A percentile compares a stretch with the other conserved stretches of the same genome.
phyloP scores from a whole-genome alignment of 352 stramenopile species.

The Pythium vanterpoolii region DNA sequence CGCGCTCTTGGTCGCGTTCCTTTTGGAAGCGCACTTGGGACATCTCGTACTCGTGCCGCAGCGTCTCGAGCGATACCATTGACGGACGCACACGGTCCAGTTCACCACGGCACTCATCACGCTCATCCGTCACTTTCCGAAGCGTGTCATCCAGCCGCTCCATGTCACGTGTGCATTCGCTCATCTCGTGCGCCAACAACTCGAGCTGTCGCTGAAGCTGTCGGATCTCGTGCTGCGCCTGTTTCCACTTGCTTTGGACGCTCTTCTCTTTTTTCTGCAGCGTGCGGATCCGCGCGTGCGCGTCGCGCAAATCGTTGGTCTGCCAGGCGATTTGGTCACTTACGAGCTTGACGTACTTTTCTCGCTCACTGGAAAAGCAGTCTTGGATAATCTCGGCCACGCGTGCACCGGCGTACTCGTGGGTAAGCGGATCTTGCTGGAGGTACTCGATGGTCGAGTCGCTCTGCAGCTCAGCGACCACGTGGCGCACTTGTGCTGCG shows the following conservation, averaged over 20 bases:
- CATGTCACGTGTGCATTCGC: conserved; percentile 36
- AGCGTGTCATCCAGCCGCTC: conserved; percentile 24
- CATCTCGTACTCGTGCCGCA: conserved; percentile 39
- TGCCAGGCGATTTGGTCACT: conserved; percentile 72
- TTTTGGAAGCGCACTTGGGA: conserved; percentile 32
- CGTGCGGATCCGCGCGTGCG: conserved; percentile 40
- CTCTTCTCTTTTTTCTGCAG: conserved; percentile 37
- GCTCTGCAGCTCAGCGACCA: conserved; percentile 47
- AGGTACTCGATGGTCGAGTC: conserved; percentile 63
- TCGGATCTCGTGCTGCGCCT: conserved; percentile 40
- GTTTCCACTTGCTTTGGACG: conserved; percentile 39
- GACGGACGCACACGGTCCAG: conserved; percentile 31
- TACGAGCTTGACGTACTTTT: conserved; percentile 71
- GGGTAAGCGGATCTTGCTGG: conserved; percentile 60
- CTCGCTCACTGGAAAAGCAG: conserved; percentile 60
- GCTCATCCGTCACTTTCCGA: conserved; percentile 30
- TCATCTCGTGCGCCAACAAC: conserved; percentile 36
- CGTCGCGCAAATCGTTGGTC: conserved; percentile 54
- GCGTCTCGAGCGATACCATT: conserved; percentile 29
- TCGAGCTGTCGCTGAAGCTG: conserved; percentile 42
- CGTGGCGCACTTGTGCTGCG: conserved; percentile 43
- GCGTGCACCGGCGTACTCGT: conserved; percentile 54
- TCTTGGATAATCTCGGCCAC: conserved; percentile 67
- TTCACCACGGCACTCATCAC: conserved; percentile 32
- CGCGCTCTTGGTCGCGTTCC: conserved; percentile 25